These are phyloP conservation scores for Seminavis robusta DNA, from an alignment of 108 stramenopile species.

Conservation along the genomic window DNA sequence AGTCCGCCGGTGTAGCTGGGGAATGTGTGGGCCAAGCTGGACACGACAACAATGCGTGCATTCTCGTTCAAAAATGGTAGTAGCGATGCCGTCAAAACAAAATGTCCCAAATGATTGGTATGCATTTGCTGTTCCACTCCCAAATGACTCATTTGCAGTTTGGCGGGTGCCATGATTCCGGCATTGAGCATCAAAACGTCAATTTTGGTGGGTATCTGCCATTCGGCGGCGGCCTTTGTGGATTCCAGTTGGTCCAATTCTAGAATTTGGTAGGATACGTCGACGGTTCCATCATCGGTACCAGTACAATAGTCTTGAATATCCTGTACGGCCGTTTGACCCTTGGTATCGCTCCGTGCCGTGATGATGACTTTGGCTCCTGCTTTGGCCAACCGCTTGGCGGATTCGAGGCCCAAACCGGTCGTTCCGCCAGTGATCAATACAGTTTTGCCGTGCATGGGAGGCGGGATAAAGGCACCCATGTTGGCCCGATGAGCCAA, in stretches of 20 bases:
- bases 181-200: slow-evolving; percentile 82
- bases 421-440: slow-evolving; percentile 70
- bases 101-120: slow-evolving; percentile 75
- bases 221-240: slow-evolving; percentile 19
- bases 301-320: slow-evolving; percentile 27
- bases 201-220: slow-evolving; percentile 28
- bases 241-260: slow-evolving; percentile 45
- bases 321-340: slow-evolving; percentile 36
- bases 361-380: slow-evolving; percentile 76
- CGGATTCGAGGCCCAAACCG: slow-evolving; percentile 74
- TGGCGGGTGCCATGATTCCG: slow-evolving; percentile 65
- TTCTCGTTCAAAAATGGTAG: slow-evolving; percentile 23
- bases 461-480: too few relatives aligned
- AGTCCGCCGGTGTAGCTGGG: slow-evolving; percentile 31
- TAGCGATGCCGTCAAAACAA: slow-evolving; percentile 53
- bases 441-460: slow-evolving; percentile 13
- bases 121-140: slow-evolving; percentile 68
- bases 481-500: too few relatives aligned
- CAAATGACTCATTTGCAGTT: slow-evolving; percentile 42
- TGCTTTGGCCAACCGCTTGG: slow-evolving; percentile 48
- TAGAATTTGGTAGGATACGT: slow-evolving; percentile 18
- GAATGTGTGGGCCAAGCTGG: slow-evolving; percentile 39
- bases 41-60: slow-evolving; percentile 59
- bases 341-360: slow-evolving; percentile 36
- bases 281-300: slow-evolving; percentile 14